These are phyloP conservation scores for Musa acuminata DNA, from an alignment of 176 grass and related monocot species.

Conservation along the genomic window DNA sequence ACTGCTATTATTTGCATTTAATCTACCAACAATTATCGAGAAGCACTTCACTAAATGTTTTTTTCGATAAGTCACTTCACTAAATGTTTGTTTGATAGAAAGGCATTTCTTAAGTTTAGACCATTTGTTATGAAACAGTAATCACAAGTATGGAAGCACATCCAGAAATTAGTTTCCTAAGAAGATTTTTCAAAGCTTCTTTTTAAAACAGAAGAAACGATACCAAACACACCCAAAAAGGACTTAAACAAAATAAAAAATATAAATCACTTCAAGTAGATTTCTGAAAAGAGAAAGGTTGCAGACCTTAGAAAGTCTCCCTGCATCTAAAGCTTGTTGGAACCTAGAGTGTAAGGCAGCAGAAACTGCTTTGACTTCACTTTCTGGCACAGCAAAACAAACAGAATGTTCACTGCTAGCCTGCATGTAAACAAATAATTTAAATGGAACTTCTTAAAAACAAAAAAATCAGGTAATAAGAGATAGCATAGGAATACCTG, in stretches of 20 bases:
- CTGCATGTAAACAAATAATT: constrained; percentile 25
- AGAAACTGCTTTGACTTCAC: constrained; percentile 82
- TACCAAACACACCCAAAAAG: too few species aligned
- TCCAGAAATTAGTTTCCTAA: too few species aligned
- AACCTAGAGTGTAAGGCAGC: constrained; percentile 59
- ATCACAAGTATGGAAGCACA: too few species aligned
- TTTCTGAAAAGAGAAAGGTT: background rate
- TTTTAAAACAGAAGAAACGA: too few species aligned
- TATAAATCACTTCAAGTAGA: background rate
- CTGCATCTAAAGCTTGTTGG: constrained; percentile 71
- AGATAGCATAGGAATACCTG: constrained; percentile 48
- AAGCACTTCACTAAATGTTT: too few species aligned
- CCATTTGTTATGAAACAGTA: too few species aligned
- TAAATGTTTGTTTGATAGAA: too few species aligned
- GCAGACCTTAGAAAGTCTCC: constrained; percentile 82
- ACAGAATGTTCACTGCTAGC: constrained; percentile 96
- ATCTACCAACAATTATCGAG: too few species aligned
- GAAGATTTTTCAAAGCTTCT: too few species aligned
- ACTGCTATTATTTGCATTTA: too few species aligned
- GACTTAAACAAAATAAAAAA: background rate
- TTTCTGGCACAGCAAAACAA: constrained; percentile 97
- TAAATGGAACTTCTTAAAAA: constrained; percentile 1
- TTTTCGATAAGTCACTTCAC: too few species aligned
- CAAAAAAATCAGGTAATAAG: constrained; percentile 30
- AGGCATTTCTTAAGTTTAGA: too few species aligned